A percentile compares a stretch with the other conserved stretches of the same genome.
Conservation (phyloP, 345 rosid species). For the Odontarrhena argentea region DNA sequence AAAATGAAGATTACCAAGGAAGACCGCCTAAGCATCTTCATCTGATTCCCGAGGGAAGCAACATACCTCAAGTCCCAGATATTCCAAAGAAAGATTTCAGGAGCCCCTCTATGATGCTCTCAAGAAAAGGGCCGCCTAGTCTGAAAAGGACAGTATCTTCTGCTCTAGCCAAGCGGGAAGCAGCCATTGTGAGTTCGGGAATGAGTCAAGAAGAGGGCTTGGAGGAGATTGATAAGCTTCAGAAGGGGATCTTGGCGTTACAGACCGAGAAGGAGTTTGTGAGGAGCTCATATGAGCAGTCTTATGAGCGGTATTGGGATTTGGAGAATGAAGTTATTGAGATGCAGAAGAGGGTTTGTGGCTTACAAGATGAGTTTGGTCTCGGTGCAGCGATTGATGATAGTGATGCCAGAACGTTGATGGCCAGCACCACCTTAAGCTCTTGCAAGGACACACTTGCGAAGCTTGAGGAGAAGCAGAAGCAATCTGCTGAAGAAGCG, state of each 20-base stretch:
- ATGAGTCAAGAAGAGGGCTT: constrained; percentile 60
- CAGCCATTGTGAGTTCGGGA: constrained; percentile 48
- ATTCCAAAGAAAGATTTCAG: constrained; percentile 53
- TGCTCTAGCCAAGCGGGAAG: constrained; percentile 33
- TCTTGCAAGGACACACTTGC: constrained; percentile 68
- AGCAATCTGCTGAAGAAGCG: constrained; percentile 54
- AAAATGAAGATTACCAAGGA: constrained; percentile 16
- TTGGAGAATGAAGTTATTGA: constrained; percentile 62
- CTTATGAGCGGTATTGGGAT: constrained; percentile 54
- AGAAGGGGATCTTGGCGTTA: constrained; percentile 64
- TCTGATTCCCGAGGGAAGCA: constrained; percentile 27
- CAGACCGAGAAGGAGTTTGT: constrained; percentile 82
- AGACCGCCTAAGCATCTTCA: constrained; percentile 38
- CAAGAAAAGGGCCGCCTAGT: constrained; percentile 45
- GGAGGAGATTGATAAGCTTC: constrained; percentile 64
- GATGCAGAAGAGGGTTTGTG: constrained; percentile 58
- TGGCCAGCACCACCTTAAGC: constrained; percentile 69
- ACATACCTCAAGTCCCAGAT: constrained; percentile 52
- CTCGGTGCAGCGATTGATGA: constrained; percentile 59
- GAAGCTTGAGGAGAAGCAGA: constrained; percentile 62
- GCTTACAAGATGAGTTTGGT: constrained; percentile 80
- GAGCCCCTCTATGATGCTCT: constrained; percentile 40
- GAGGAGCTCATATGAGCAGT: constrained; percentile 56
- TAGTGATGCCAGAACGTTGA: constrained; percentile 72
- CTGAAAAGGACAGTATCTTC: constrained; percentile 40